Conservation (phyloP, 2,329 filamentous ascomycete genomes). For the Fusarium brachygibbosum region DNA sequence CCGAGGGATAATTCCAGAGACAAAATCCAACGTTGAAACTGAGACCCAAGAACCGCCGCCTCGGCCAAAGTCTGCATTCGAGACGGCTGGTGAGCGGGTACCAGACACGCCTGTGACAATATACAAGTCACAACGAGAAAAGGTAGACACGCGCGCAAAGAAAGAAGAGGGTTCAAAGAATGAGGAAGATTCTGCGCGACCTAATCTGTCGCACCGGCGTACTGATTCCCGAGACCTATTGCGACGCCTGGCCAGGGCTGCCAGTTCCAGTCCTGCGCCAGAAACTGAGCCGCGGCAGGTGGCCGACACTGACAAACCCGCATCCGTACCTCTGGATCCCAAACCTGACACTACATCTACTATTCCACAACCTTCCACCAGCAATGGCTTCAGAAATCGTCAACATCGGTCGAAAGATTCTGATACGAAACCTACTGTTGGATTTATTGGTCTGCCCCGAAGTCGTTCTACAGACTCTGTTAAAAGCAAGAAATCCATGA, state of each 20-base stretch:
- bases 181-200: conserved; percentile 33
- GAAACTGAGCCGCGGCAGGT: conserved; percentile 45
- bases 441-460: conserved; percentile 61
- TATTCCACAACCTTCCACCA: conserved; percentile 36
- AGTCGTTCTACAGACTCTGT: conserved; percentile 61
- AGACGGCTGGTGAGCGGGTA: conserved; percentile 52
- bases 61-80: conserved; percentile 47
- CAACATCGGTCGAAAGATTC: conserved; percentile 38
- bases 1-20: conserved; percentile 32
- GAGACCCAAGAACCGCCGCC: conserved; percentile 37
- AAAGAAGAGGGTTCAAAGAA: conserved; percentile 20
- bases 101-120: conserved; percentile 59
- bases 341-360: conserved; percentile 32
- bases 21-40: conserved; percentile 11
- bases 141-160: conserved; percentile 19
- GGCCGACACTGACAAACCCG: conserved; percentile 32
- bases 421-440: conserved; percentile 59
- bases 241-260: conserved; percentile 62
- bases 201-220: conserved; percentile 40
- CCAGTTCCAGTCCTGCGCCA: conserved; percentile 60
- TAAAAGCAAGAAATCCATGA: conserved; percentile 62
- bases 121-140: conserved; percentile 50
- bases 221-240: conserved; percentile 64
- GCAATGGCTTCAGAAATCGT: conserved; percentile 32
- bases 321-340: conserved; percentile 22